These are phyloP conservation scores for Botrytis aclada DNA, from an alignment of 2,329 filamentous ascomycete genomes.

Conservation along the genomic window DNA sequence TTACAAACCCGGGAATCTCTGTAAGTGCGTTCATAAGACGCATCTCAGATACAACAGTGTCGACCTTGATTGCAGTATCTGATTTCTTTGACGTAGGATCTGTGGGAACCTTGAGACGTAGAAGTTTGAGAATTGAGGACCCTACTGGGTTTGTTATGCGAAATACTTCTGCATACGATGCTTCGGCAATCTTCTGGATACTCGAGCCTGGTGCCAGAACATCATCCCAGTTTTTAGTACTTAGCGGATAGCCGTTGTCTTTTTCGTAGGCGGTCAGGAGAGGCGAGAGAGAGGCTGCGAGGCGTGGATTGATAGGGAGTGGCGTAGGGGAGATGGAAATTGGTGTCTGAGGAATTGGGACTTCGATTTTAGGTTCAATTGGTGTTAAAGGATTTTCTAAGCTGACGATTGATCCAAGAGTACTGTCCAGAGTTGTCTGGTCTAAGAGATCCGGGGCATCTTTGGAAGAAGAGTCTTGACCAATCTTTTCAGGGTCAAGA, in stretches of 20 bases:
- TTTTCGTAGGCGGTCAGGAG: conserved; percentile 27
- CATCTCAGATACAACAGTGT: conserved; percentile 56
- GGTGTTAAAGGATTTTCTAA: neutral
- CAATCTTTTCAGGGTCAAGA: neutral
- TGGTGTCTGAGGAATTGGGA: neutral
- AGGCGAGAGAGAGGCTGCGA: conserved; percentile 23
- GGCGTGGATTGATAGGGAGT: neutral
- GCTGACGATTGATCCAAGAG: neutral
- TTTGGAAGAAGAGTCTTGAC: no score
- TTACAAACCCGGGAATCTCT: conserved; percentile 62
- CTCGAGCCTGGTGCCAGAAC: conserved; percentile 52
- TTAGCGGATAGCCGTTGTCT: conserved; percentile 22
- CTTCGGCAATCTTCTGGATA: conserved; percentile 64
- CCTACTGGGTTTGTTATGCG: conserved; percentile 57
- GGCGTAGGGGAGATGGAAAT: neutral
- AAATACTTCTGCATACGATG: conserved; percentile 65
- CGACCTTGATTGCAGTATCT: conserved; percentile 33
- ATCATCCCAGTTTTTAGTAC: conserved; percentile 48
- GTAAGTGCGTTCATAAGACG: conserved; percentile 62
- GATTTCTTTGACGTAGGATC: conserved; percentile 26
- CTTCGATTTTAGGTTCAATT: neutral
- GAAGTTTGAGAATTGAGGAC: conserved; percentile 63
- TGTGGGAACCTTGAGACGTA: conserved; percentile 46
- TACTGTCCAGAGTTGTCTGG: neutral
- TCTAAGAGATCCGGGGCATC: neutral